These are phyloP conservation scores for Zelopaecilomyces penicillatus DNA, from an alignment of 2,329 filamentous ascomycete genomes.

Conservation along the genomic window DNA sequence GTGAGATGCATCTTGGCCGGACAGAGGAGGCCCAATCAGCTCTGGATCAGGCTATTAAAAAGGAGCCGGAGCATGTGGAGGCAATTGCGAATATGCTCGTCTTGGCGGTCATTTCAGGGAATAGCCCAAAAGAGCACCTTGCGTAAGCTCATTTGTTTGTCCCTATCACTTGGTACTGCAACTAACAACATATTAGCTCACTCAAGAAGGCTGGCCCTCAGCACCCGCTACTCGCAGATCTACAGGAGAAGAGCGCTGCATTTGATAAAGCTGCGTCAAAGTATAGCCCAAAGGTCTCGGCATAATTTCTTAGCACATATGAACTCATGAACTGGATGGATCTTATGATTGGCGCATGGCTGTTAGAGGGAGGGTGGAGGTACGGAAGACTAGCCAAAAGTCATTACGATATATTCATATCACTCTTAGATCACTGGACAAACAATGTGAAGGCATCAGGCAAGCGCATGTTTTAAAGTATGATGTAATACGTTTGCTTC, in stretches of 20 bases:
- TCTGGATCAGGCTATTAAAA: slow-evolving; percentile 68
- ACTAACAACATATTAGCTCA: slow-evolving; percentile 33
- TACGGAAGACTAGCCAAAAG: too few relatives aligned
- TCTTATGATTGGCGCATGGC: slow-evolving; percentile 23
- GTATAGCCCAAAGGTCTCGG: slow-evolving; percentile 74
- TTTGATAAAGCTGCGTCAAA: slow-evolving; percentile 84
- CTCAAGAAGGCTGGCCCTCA: slow-evolving; percentile 52
- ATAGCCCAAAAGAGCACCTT: slow-evolving; percentile 54
- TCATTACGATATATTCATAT: too few relatives aligned
- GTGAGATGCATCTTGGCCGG: slow-evolving; percentile 83
- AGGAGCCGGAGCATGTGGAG: slow-evolving; percentile 62
- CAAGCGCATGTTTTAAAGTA: too few relatives aligned
- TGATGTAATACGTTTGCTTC: too few relatives aligned
- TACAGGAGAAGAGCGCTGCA: slow-evolving; percentile 75
- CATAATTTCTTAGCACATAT: slow-evolving; percentile 20
- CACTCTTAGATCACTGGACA: too few relatives aligned
- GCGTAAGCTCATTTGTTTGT: slow-evolving; percentile 38
- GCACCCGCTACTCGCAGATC: slow-evolving; percentile 64
- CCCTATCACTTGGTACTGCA: not conserved
- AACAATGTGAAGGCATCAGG: too few relatives aligned
- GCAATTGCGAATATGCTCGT: slow-evolving; percentile 79
- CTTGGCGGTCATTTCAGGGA: slow-evolving; percentile 67
- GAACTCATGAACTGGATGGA: slow-evolving; percentile 15
- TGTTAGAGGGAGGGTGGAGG: slow-evolving; percentile 14
- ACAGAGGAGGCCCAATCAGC: slow-evolving; percentile 83